Percentiles rank a stretch among this genome's conserved stretches.
Evolutionary conservation across 192 early-diverging fungal species (phyloP).

Genomic region (Geranomyces variabilis): DNA sequence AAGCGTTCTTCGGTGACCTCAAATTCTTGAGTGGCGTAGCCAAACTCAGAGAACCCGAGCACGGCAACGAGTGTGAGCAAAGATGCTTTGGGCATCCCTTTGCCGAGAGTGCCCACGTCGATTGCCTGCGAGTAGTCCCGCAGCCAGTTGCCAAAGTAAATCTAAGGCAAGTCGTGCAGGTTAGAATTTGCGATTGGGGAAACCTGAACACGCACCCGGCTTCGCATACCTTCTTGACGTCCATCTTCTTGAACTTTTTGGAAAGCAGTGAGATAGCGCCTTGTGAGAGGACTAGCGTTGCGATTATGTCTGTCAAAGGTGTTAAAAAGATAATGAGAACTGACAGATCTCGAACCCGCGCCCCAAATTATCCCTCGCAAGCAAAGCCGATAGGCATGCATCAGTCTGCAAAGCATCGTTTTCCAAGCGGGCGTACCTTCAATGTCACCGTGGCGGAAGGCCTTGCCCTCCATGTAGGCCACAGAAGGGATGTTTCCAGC

Average conservation of each 20-base stretch:
- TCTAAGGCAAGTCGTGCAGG: neutral
- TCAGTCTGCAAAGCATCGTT: no score
- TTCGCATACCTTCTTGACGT: constrained; percentile 28
- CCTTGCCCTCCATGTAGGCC: constrained; percentile 25
- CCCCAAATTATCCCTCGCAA: neutral
- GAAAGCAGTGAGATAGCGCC: constrained; percentile 11
- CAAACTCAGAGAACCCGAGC: constrained; percentile 27
- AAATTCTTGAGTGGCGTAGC: constrained; percentile 35
- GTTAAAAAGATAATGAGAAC: neutral
- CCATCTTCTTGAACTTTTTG: constrained; percentile 34
- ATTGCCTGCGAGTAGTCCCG: constrained; percentile 38
- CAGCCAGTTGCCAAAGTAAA: constrained; percentile 33
- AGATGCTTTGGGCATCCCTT: constrained; percentile 19
- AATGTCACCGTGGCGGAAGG: constrained; percentile 39
- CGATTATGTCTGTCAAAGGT: constrained; percentile 9
- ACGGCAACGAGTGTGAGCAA: constrained; percentile 32
- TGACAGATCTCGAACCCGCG: neutral
- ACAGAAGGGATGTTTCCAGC: constrained; percentile 38
- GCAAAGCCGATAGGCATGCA: no score
- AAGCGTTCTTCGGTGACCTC: constrained; percentile 36
- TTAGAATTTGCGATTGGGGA: neutral
- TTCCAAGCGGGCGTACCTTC: no score
- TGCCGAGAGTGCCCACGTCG: constrained; percentile 36
- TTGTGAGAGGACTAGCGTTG: neutral
- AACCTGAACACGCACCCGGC: constrained; percentile 2